A percentile compares a stretch with the other conserved stretches of the same genome.
phyloP scores from a whole-genome alignment of 306 rosid genomes.

The Adenanthera pavonina region DNA sequence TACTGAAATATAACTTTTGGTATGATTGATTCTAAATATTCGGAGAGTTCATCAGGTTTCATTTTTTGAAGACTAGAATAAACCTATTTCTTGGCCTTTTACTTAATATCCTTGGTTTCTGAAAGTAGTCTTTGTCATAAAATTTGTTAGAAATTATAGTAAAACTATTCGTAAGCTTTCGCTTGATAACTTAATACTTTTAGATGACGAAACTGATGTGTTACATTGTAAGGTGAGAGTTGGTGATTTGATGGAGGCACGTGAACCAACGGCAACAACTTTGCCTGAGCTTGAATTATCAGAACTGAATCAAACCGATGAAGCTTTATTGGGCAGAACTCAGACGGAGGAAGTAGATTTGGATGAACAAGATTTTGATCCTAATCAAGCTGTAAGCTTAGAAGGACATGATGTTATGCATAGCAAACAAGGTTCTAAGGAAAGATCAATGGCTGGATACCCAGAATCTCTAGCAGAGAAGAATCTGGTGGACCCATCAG shows the following conservation, averaged over 20 bases:
- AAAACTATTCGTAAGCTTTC: too few species aligned
- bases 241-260: constrained; percentile 55
- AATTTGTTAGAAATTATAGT: too few species aligned
- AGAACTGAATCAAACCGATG: constrained; percentile 48
- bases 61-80: too few species aligned
- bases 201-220: constrained; percentile 30
- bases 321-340: constrained; percentile 38
- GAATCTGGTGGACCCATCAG: constrained; percentile 22
- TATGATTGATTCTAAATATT: too few species aligned
- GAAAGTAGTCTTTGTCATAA: too few species aligned
- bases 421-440: constrained; percentile 51
- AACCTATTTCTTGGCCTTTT: too few species aligned
- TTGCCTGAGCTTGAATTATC: constrained; percentile 44
- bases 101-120: too few species aligned
- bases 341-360: constrained; percentile 49
- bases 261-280: constrained; percentile 38
- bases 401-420: constrained; percentile 59
- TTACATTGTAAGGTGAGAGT: constrained; percentile 67
- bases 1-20: neutral
- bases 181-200: neutral
- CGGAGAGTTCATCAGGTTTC: too few species aligned
- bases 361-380: constrained; percentile 47
- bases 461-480: neutral
- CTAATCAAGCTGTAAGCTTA: constrained; percentile 43
- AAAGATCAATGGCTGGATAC: constrained; percentile 19